These are phyloP conservation scores for Tetracentron sinense DNA, from an alignment of 164 flowering plant species.

Conservation along the genomic window DNA sequence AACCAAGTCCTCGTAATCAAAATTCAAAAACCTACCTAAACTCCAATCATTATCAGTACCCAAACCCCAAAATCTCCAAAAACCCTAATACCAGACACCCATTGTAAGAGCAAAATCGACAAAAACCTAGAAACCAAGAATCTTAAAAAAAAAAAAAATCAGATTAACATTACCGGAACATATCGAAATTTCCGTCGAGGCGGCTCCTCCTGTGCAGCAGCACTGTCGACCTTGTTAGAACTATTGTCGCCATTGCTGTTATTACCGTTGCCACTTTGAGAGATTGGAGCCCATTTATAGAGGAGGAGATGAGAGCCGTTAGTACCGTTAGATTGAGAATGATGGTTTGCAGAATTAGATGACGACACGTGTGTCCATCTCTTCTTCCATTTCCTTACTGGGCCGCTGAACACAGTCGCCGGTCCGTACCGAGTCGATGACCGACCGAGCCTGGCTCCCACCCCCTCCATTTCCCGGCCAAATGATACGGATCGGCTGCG, in stretches of 20 bases:
- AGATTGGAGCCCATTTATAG: slow-evolving; percentile 82
- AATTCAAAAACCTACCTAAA: slow-evolving; percentile 4
- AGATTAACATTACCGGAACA: slow-evolving; percentile 59
- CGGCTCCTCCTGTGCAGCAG: slow-evolving; percentile 49
- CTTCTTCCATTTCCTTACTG: slow-evolving; percentile 97
- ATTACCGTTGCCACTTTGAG: slow-evolving; percentile 33
- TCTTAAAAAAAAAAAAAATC: background rate
- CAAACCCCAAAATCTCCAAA: slow-evolving; percentile 3
- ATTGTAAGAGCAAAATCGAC: background rate
- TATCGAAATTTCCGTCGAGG: slow-evolving; percentile 65
- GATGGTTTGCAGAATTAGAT: slow-evolving; percentile 20
- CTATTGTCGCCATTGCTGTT: slow-evolving; percentile 22
- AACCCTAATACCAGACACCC: slow-evolving; percentile 7
- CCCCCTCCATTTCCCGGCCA: slow-evolving; percentile 71
- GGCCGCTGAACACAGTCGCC: slow-evolving; percentile 87
- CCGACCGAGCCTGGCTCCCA: slow-evolving; percentile 87
- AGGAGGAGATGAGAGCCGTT: slow-evolving; percentile 67
- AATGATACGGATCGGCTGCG: background rate
- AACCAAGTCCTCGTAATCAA: background rate
- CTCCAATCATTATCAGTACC: no score
- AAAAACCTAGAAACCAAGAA: slow-evolving; percentile 1
- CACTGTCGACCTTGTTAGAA: slow-evolving; percentile 27
- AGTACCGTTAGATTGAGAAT: slow-evolving; percentile 13
- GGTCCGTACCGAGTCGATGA: slow-evolving; percentile 89
- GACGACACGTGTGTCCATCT: slow-evolving; percentile 77